phyloP scores from a whole-genome alignment of 1,284 basidiomycete species.

The Naganishia sp. region DNA sequence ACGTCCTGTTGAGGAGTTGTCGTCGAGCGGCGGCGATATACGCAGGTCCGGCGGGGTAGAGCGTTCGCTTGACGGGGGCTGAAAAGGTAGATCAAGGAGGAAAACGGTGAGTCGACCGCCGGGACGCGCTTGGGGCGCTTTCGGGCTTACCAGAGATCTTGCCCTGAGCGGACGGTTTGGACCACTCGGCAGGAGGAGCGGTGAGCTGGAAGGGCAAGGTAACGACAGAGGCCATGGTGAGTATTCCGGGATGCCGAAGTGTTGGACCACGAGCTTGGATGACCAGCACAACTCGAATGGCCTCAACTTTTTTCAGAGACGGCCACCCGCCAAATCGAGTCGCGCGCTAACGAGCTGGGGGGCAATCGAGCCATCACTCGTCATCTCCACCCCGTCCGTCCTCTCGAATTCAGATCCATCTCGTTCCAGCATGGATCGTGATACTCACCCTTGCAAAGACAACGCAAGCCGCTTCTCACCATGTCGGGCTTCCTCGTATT shows the following conservation, averaged over 20 bases:
- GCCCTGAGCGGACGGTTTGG: constrained; percentile 46
- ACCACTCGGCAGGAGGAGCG: constrained; percentile 49
- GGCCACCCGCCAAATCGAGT: constrained; percentile 13
- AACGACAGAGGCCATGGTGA: constrained; percentile 50
- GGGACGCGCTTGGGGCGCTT: background rate
- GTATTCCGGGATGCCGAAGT: background rate
- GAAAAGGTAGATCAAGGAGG: background rate
- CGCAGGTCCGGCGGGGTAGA: constrained; percentile 80
- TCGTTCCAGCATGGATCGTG: too few species aligned
- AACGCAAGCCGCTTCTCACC: background rate
- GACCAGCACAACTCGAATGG: too few species aligned
- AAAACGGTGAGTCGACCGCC: background rate
- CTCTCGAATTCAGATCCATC: background rate
- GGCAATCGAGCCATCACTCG: constrained; percentile 4
- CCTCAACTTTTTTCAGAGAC: background rate
- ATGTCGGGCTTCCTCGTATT: constrained; percentile 34
- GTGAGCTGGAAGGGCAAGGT: constrained; percentile 51
- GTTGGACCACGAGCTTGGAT: too few species aligned
- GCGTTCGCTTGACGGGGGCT: constrained; percentile 19
- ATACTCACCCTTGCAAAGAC: background rate
- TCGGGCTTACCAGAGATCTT: constrained; percentile 41
- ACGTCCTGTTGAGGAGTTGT: constrained; percentile 70
- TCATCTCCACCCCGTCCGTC: background rate
- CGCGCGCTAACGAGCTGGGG: background rate
- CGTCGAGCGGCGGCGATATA: constrained; percentile 79